phyloP scores from a whole-genome alignment of 257 asterid genomes.

The Parsonsia alboflavescens region DNA sequence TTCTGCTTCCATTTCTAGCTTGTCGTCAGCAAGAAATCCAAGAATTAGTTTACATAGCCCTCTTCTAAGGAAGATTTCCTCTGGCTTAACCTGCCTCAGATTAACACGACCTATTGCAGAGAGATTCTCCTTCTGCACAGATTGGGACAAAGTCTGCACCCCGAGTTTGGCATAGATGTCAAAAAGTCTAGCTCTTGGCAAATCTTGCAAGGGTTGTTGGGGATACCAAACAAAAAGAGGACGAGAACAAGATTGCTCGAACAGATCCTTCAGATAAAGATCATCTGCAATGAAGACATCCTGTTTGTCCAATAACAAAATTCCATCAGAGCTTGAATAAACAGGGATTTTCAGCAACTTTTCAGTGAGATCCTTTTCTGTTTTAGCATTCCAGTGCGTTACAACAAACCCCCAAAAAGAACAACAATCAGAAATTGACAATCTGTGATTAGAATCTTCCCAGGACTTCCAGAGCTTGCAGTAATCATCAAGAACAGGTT shows the following conservation, averaged over 20 bases:
- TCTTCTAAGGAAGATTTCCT: conserved; percentile 13
- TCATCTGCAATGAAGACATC: too few relatives aligned
- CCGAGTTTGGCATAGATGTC: conserved; percentile 26
- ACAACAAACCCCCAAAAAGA: conserved; percentile 33
- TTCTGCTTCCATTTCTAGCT: conserved; percentile 21
- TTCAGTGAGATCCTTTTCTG: conserved; percentile 16
- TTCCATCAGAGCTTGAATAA: conserved; percentile 15
- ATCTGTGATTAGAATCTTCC: conserved; percentile 19
- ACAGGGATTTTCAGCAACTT: conserved; percentile 26
- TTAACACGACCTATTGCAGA: conserved; percentile 11
- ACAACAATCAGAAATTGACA: conserved; percentile 23
- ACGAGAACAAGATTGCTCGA: too few relatives aligned
- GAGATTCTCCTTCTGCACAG: conserved; percentile 15
- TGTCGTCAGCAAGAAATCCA: conserved; percentile 30
- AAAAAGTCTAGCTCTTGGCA: conserved; percentile 26
- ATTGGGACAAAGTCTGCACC: conserved; percentile 24
- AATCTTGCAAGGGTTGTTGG: conserved; percentile 22
- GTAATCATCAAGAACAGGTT: conserved; percentile 31
- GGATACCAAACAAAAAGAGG: conserved; percentile 39
- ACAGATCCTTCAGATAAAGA: too few relatives aligned
- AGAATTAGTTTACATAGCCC: conserved; percentile 24
- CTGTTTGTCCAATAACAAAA: conserved; percentile 22
- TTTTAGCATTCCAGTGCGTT: conserved; percentile 21
- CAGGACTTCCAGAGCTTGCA: conserved; percentile 30
- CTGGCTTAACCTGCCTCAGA: conserved; percentile 12